Conservation (phyloP, 2,329 filamentous ascomycete genomes). For the Pseudogymnoascus sp. region DNA sequence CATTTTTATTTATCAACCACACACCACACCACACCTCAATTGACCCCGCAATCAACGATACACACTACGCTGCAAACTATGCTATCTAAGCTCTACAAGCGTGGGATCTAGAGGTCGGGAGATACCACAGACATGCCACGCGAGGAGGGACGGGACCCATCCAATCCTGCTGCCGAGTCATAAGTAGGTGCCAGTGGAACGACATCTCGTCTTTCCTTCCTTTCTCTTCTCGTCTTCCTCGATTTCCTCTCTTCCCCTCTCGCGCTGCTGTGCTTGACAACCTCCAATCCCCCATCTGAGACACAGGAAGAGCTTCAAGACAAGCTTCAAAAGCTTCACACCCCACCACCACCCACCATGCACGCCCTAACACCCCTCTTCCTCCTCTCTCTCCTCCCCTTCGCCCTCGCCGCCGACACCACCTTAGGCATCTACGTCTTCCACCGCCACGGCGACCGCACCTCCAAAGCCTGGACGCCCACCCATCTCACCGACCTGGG, state of each 20-base stretch:
- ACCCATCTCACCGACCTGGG: constrained; percentile 72
- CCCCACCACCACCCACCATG: neutral
- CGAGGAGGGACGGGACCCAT: neutral
- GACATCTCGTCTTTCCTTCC: neutral
- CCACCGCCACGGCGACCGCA: constrained; percentile 83
- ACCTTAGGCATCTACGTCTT: constrained; percentile 75
- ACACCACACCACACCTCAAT: neutral
- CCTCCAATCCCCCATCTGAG: neutral
- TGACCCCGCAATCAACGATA: neutral
- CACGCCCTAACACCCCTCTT: constrained; percentile 31
- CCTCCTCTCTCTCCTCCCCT: constrained; percentile 33
- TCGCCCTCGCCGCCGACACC: constrained; percentile 27
- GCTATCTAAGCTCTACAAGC: neutral
- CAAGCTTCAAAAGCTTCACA: neutral
- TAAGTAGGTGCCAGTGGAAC: neutral
- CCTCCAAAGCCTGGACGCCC: constrained; percentile 64
- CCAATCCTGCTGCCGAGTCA: neutral
- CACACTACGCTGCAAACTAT: neutral
- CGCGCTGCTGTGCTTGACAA: neutral
- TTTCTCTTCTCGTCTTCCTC: neutral
- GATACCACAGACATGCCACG: neutral
- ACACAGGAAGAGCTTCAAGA: neutral
- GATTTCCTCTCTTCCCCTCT: neutral
- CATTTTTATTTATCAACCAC: neutral
- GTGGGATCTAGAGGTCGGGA: neutral